Evolutionary conservation across 495 filamentous ascomycete genomes (phyloP), one percentile per base, ranked within the genome.

Genomic region (Penicillium mononematosum): DNA sequence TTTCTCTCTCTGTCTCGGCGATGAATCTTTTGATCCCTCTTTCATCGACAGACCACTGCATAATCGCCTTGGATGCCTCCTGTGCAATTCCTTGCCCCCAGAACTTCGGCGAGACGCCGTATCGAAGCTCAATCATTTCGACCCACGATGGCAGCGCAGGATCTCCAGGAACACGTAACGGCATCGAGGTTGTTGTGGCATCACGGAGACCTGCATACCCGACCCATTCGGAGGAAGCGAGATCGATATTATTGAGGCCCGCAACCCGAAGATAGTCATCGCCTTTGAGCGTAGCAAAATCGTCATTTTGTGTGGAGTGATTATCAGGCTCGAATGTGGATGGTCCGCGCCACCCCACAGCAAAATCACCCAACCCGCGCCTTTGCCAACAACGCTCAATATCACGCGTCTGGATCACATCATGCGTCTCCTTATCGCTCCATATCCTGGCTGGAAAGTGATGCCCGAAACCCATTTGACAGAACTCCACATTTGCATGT

Each of bases 121-220:
- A 70, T 12, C 64, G 58, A 11, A 70, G 10, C 27, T 70, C 67
- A 11, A 70, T 52, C 62, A 68, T 70, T 29, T 70, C 62, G 3
- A 50, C 1, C 67, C 67, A 70, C 10, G 62, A 46, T n/a, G 67
- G 65, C 10, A 63, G 44, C 14, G 19, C 24, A 1, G 55, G 32
- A 19, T 70, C 64, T 9, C 16, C 58, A 12, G 53, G 17, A 32
- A 62, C 62, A 45, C 45, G 51, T 19, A 45, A 27, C 2, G 59
- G 67, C 14, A 70, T 17, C 0, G 65, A 70, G 0, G 67, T 66
- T 8, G 65, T 68, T 5, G 62, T 60, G 25, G 59, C 67, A 58
- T 68, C 65, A 6, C 65, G 67, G 14, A 70, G 38, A 24, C 65
- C 65, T n/a, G 65, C 58, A 59, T 70, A 70, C 16, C 65, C 67